Percentiles rank a stretch among this genome's conserved stretches.
phyloP scores from a whole-genome alignment of 495 filamentous ascomycete species.

The Acidiella bohemica region DNA sequence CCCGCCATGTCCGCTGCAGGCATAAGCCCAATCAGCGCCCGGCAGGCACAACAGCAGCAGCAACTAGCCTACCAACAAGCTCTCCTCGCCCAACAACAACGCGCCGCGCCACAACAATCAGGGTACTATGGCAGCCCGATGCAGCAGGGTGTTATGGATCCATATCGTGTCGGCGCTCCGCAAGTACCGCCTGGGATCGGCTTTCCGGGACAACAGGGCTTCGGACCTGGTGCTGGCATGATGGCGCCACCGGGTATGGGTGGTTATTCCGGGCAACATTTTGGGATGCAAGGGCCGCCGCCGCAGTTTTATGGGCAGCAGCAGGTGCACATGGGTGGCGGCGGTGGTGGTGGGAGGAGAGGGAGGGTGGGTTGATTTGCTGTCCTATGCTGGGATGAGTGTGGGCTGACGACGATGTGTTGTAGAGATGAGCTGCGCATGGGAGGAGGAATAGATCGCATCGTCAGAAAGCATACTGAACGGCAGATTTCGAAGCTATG shows the following conservation, averaged over 20 bases:
- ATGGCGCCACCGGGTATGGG: constrained; percentile 19
- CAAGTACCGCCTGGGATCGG: constrained; percentile 13
- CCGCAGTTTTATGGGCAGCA: background rate
- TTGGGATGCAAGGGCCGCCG: background rate
- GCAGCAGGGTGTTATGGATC: background rate
- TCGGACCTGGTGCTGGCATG: too few relatives aligned
- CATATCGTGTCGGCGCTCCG: background rate
- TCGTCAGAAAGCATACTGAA: too few relatives aligned
- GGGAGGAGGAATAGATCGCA: too few relatives aligned
- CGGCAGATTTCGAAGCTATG: too few relatives aligned
- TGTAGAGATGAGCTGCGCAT: background rate
- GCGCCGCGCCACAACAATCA: constrained; percentile 16
- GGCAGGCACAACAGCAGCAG: constrained; percentile 47
- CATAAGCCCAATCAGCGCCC: constrained; percentile 37
- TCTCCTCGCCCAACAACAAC: constrained; percentile 35
- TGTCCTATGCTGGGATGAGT: background rate
- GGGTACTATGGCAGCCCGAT: constrained; percentile 16
- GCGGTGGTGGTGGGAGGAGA: constrained; percentile 7
- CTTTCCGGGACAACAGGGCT: constrained; percentile 1
- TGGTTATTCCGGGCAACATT: background rate
- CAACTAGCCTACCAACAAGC: too few relatives aligned
- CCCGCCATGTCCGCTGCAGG: constrained; percentile 27
- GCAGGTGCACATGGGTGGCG: constrained; percentile 4
- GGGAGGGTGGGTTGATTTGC: constrained; percentile 6
- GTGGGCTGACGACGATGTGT: background rate